Percentiles rank a stretch among this genome's conserved stretches.
Evolutionary conservation across 805 yeast genomes (phyloP).

Genomic region (Sugiyamaella valdiviana): DNA sequence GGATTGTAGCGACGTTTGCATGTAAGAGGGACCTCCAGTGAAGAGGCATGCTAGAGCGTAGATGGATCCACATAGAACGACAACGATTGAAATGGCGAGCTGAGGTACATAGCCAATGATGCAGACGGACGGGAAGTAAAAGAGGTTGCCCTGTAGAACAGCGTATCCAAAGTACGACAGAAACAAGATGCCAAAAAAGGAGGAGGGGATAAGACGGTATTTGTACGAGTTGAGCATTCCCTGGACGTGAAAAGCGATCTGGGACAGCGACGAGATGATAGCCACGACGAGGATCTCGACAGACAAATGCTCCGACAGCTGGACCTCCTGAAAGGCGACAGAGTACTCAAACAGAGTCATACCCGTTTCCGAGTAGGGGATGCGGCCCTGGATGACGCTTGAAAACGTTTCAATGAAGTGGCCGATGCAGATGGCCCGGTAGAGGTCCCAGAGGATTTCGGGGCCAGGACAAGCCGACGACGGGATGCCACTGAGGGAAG

Average conservation of each 20-base stretch:
- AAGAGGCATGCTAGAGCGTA: constrained; percentile 54
- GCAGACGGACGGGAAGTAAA: constrained; percentile 49
- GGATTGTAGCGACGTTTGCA: constrained; percentile 33
- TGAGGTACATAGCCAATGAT: constrained; percentile 64
- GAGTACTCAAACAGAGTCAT: constrained; percentile 72
- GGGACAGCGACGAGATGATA: constrained; percentile 52
- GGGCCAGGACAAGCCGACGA: constrained; percentile 39
- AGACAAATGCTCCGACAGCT: constrained; percentile 44
- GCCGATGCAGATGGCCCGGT: constrained; percentile 51
- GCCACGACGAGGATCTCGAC: constrained; percentile 47
- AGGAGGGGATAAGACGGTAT: constrained; percentile 58
- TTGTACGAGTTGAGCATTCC: constrained; percentile 48
- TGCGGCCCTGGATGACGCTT: constrained; percentile 48
- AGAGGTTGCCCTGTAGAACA: constrained; percentile 37
- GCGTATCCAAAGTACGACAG: constrained; percentile 42
- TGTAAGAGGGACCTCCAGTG: constrained; percentile 42
- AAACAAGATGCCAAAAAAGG: constrained; percentile 50
- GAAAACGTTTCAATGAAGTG: constrained; percentile 63
- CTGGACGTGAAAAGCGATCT: constrained; percentile 56
- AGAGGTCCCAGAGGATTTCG: constrained; percentile 52
- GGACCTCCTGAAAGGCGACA: constrained; percentile 67
- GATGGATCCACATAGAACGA: constrained; percentile 46
- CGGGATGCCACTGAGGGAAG: constrained; percentile 7
- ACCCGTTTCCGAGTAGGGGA: constrained; percentile 59
- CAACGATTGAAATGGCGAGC: constrained; percentile 45